Evolutionary conservation across 1,284 basidiomycete species (phyloP), one percentile per base, ranked within the genome.

Genomic region (Entoloma clypeatum): DNA sequence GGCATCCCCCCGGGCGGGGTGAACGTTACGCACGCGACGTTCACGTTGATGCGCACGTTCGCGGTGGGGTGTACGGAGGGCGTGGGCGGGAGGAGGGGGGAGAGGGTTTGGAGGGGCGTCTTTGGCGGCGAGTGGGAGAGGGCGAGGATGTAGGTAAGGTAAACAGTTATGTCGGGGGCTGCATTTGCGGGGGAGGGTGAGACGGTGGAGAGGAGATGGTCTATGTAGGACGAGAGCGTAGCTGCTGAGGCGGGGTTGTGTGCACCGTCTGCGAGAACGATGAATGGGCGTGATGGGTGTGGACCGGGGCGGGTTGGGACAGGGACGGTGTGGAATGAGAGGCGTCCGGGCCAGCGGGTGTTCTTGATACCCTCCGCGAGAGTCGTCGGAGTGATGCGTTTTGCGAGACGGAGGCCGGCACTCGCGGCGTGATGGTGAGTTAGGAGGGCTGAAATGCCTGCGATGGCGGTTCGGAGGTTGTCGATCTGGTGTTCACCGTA

Each of bases 171-270:
- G 11, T 38, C 18, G 0, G 6, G 30, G 8, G 37, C 31, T n/a
- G n/a, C n/a, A n/a, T n/a, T n/a, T n/a, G n/a, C n/a, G n/a, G n/a
- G n/a, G n/a, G n/a, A n/a, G n/a, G n/a, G n/a, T n/a, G n/a, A n/a
- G 31, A 9, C n/a, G 33, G 34, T 21, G 40, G 51, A 53, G 36
- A 64, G 48, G 18, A 85, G 61, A 2, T 67, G 58, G 24, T 76
- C 69, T 43, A 98, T 65, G 60, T 93, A 98, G 4, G 68, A 58
- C 1, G 81, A 71, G 6, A 99, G 75, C 0, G 79, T 79, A 13
- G 60, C 50, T 0, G 92, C 77, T 0, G 92, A 93, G 4, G 88
- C 82, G n/a, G 81, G 68, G 57, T 99, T 99, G 61, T 99, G 96
- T 1, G 96, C 95, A 3, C 96, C 96, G 57, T 99, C 96, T 2